A percentile compares a stretch with the other conserved stretches of the same genome.
These are phyloP conservation scores for Prinsepia uniflora DNA, from an alignment of 306 rosid species.

Conservation along the genomic window DNA sequence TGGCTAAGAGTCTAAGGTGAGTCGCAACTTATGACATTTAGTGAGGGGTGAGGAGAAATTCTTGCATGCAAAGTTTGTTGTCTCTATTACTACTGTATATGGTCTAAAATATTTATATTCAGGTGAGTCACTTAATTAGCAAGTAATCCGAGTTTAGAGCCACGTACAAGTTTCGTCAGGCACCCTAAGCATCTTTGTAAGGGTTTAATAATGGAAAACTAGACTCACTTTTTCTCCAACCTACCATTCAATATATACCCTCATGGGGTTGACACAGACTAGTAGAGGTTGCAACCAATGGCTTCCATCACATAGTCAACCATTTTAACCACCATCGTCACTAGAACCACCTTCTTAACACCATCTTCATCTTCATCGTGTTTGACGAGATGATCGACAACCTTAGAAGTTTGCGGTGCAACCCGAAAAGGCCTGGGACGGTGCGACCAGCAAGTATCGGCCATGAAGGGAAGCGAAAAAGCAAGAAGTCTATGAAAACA, in stretches of 20 bases:
- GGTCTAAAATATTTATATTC: too few species aligned
- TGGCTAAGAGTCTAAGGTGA: too few species aligned
- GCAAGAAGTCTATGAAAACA: neutral
- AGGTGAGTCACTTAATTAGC: neutral
- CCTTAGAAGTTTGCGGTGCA: neutral
- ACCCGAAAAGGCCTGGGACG: neutral
- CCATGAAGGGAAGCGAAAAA: neutral
- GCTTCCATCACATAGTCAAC: neutral
- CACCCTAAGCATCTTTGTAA: neutral
- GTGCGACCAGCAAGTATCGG: neutral
- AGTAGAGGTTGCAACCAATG: neutral
- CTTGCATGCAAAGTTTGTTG: too few species aligned
- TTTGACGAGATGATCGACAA: neutral
- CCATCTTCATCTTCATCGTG: neutral
- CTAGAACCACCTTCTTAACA: neutral
- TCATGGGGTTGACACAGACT: neutral
- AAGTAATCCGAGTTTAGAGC: neutral
- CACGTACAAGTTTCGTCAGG: neutral
- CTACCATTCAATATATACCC: constrained; percentile 14
- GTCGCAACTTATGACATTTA: too few species aligned
- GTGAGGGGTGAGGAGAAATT: too few species aligned
- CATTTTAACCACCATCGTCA: neutral
- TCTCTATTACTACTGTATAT: too few species aligned
- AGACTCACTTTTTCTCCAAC: neutral
- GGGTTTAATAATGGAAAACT: neutral